Conservation (phyloP, 192 early-diverging fungal species). For the Mortierella antarctica region DNA sequence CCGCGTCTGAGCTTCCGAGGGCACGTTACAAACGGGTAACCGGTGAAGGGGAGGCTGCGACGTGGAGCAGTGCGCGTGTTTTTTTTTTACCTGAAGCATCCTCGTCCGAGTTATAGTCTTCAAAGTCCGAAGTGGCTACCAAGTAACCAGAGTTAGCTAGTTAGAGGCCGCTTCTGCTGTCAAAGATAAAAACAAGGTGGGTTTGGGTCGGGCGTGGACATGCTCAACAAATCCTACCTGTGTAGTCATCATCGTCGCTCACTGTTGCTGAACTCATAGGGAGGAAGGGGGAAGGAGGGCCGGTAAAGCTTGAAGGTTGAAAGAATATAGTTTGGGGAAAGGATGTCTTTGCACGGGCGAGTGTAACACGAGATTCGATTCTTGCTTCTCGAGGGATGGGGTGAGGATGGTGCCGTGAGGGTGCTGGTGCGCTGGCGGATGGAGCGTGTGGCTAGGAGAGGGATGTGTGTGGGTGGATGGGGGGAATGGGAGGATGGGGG, state of each 20-base stretch:
- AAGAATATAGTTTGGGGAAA: not conserved
- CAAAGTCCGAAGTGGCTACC: constrained; percentile 35
- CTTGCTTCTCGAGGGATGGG: too few relatives aligned
- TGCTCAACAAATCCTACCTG: constrained; percentile 8
- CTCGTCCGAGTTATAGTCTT: constrained; percentile 19
- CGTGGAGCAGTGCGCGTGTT: too few relatives aligned
- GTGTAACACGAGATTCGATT: not conserved
- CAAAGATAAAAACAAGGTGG: too few relatives aligned
- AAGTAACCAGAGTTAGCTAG: not conserved
- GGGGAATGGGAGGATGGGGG: not conserved
- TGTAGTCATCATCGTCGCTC: constrained; percentile 40
- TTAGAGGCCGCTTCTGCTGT: too few relatives aligned
- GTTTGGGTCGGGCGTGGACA: too few relatives aligned
- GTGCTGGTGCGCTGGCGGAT: not conserved
- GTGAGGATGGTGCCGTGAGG: not conserved
- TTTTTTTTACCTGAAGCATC: constrained; percentile 23
- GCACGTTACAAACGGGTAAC: too few relatives aligned
- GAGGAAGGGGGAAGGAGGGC: not conserved
- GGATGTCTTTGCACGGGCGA: not conserved
- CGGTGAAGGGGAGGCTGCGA: too few relatives aligned
- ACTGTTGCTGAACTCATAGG: constrained; percentile 24
- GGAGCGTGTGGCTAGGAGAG: not conserved
- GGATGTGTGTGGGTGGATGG: not conserved
- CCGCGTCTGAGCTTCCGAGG: too few relatives aligned
- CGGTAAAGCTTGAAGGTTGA: not conserved